phyloP scores from a whole-genome alignment of 306 rosid genomes.

The Gleditsia sinensis region DNA sequence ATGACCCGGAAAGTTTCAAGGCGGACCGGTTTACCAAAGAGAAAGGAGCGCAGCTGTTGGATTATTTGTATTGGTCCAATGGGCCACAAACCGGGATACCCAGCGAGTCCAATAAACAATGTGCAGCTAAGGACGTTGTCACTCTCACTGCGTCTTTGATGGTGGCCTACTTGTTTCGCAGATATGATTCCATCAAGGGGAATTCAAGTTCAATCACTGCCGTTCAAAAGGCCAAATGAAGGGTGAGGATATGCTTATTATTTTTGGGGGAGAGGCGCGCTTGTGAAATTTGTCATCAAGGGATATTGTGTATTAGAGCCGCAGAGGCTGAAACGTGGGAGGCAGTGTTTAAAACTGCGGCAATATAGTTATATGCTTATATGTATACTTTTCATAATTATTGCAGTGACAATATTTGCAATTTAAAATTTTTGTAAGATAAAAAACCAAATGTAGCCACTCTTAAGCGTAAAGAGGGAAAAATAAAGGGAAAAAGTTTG shows the following conservation, averaged over 20 bases:
- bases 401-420: neutral
- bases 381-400: neutral
- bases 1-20: conserved; percentile 70
- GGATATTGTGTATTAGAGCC: no score
- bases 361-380: neutral
- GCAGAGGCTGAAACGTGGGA: neutral
- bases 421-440: no score
- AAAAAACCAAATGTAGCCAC: no score
- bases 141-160: conserved; percentile 58
- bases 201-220: conserved; percentile 60
- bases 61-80: conserved; percentile 84
- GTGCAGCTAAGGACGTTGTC: conserved; percentile 77
- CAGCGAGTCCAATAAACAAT: conserved; percentile 66
- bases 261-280: no score
- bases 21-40: conserved; percentile 72
- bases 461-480: no score
- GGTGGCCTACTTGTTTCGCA: conserved; percentile 60
- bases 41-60: conserved; percentile 55
- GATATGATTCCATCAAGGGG: conserved; percentile 77
- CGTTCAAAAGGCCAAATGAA: conserved; percentile 53
- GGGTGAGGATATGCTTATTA: neutral
- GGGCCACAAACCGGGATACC: conserved; percentile 83
- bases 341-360: no score
- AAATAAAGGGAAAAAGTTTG: no score
- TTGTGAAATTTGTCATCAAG: neutral